Evolutionary conservation across 331 rosid genomes (phyloP), one percentile per base, ranked within the genome.

Genomic region (Saraca asoca): DNA sequence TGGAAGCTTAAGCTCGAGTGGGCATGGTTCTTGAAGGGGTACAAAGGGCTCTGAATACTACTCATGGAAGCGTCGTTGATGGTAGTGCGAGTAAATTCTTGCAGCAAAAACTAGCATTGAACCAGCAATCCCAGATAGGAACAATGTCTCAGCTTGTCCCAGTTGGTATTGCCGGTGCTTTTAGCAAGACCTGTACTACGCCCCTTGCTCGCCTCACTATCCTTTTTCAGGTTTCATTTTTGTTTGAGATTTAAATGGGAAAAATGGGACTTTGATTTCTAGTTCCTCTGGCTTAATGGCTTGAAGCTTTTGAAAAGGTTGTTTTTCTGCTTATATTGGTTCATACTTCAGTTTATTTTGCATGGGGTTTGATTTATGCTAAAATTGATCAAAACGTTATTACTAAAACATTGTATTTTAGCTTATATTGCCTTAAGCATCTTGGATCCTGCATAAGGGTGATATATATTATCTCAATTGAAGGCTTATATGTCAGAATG

Each of bases 161-260:
- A 0, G 96, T 90, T 7, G 96, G 96, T 16, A 67, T 89, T 2
- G 93, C 96, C 9, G 96, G 96, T 35, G 96, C 96, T 50, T 89
- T 89, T 52, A 80, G 96, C 80, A 89, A 89, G 76, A 86, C 93
- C 64, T 89, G 96, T 65, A 89, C 96, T 5, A 93, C 96, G 6
- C 96, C 96, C 37, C 88, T 89, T 7, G 90, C 90, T 24, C 93
- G 96, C 62, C 93, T 89, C 71, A 86, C 96, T 42, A 89, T 89
- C 43, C 96, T 89, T 66, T 89, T 89, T 67, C 96, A 86, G 96
- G 93, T 89, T 64, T 51, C 0, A 0, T 45, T 7, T 69, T 24
- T 24, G 46, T 45, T 24, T 1, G 31, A 24, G 31, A 24, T 24
- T 24, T 44, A 12, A 4, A 39, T 6, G 8, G 43, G 11, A 5